A percentile compares a stretch with the other conserved stretches of the same genome.
Evolutionary conservation across 495 filamentous ascomycete species (phyloP).

Genomic region (Rostrohypoxylon terebratum): DNA sequence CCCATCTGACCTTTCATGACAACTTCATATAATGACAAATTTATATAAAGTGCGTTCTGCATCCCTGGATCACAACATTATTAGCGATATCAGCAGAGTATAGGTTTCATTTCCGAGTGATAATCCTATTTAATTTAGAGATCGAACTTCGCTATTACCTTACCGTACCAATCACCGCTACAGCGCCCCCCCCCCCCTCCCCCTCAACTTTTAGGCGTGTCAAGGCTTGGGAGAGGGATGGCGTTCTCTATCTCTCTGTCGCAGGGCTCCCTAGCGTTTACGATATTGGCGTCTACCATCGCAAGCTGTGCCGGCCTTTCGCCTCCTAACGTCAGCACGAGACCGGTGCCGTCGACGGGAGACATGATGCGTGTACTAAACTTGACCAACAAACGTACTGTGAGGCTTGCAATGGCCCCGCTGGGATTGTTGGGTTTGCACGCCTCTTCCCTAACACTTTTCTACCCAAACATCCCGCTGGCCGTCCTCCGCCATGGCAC

Average conservation of each 20-base stretch:
- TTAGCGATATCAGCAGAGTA: background rate
- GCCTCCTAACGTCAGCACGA: slow-evolving; percentile 33
- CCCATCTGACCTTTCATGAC: background rate
- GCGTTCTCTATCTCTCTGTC: slow-evolving; percentile 6
- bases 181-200: too few relatives aligned
- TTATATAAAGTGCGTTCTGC: background rate
- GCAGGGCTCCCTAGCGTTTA: slow-evolving; percentile 28
- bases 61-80: background rate
- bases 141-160: too few relatives aligned
- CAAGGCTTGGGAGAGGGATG: slow-evolving; percentile 11
- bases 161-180: background rate
- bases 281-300: slow-evolving; percentile 24
- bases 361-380: slow-evolving; percentile 32
- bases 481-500: slow-evolving; percentile 36
- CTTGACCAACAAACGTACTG: slow-evolving; percentile 25
- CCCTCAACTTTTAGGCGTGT: too few relatives aligned
- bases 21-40: background rate
- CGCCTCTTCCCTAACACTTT: slow-evolving; percentile 19
- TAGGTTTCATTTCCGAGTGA: too few relatives aligned
- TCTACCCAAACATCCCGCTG: slow-evolving; percentile 51
- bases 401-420: slow-evolving; percentile 10
- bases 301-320: slow-evolving; percentile 35
- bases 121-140: background rate
- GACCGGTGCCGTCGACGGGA: slow-evolving; percentile 32
- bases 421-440: slow-evolving; percentile 33